Base-by-base conservation (phyloP, 169 alveolate species). In the Plasmodium coatneyi region DNA sequence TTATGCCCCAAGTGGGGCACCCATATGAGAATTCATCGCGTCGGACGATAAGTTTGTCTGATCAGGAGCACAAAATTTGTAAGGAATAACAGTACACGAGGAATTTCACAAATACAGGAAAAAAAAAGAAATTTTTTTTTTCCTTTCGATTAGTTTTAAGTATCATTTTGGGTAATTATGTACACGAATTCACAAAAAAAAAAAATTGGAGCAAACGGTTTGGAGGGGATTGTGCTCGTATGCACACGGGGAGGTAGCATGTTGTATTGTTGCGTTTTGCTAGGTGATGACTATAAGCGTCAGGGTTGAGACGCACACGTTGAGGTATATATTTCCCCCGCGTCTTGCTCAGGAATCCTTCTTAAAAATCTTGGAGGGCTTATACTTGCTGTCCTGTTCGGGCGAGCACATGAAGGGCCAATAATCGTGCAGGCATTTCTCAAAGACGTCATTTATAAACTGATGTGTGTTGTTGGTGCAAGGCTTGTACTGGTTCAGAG, bases 351-450 rank as follows among this genome's bases (percentile, higher is more conserved):
- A 71, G 22, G 70, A 28, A 56, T 91, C 80, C 34, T 81, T 91
- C 30, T 80, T 74, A 32, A 80, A 92, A 66, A 93, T 95, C 32
- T 94, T 93, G 56, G 96, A 93, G 16, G 97, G 97, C 34, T 95
- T 90, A 34, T 93, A 92, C 39, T 90, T 80, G 80, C 95, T 90
- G 78, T 95, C 97, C 16, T 74, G 83, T 41, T 95, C 96, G n/a
- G 96, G 96, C 2, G 95, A 89, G 41, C 84, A 93, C 95, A 93
- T 87, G 71, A 95, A 95, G 19, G 97, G 97, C 96, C 96, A 95
- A 43, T 86, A 83, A 43, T 95, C 97, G 16, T 80, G 79, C 41
- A 91, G 4, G 43, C 97, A 95, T 25, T 92, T 82, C 46, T 80
- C 84, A 72, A 92, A 95, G 25, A 95, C 96, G 19, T 91, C 43